Conservation (phyloP, 345 rosid genomes). For the Eucalyptus regnans region DNA sequence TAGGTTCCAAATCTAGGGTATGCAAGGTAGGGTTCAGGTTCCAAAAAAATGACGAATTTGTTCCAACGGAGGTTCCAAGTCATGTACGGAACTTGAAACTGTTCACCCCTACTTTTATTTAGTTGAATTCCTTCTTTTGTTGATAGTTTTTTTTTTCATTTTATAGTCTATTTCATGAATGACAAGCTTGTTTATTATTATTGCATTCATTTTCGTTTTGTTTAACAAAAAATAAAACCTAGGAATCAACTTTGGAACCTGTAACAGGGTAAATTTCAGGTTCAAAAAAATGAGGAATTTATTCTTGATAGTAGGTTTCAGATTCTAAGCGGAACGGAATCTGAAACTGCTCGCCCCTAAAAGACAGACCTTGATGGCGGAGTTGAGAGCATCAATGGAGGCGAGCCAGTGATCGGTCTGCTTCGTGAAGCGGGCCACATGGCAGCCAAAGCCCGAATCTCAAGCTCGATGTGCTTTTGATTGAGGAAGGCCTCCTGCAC, state of each 20-base stretch:
- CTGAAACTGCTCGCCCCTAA: background rate
- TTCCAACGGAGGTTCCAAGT: too few species aligned
- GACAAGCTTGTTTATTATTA: too few species aligned
- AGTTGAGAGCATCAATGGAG: slow-evolving; percentile 55
- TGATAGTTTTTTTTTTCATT: too few species aligned
- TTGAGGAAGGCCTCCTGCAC: slow-evolving; percentile 61
- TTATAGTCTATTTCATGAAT: too few species aligned
- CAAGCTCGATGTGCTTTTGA: slow-evolving; percentile 70
- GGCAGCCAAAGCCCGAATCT: slow-evolving; percentile 16
- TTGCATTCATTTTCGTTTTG: accelerated
- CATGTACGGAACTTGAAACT: too few species aligned
- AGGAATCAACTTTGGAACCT: accelerated
- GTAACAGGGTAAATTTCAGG: accelerated
- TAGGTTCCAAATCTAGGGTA: too few species aligned
- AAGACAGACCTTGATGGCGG: slow-evolving; percentile 46
- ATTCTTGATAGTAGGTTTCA: too few species aligned
- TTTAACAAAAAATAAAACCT: too few species aligned
- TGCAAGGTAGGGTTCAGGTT: accelerated
- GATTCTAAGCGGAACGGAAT: accelerated
- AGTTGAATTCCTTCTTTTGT: too few species aligned
- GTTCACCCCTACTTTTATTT: too few species aligned
- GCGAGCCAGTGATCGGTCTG: slow-evolving; percentile 80
- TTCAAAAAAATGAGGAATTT: too few species aligned
- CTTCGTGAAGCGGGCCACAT: slow-evolving; percentile 28
- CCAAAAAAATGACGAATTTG: too few species aligned